phyloP scores from a whole-genome alignment of 2,329 filamentous ascomycete species.

The Fusarium sp. region DNA sequence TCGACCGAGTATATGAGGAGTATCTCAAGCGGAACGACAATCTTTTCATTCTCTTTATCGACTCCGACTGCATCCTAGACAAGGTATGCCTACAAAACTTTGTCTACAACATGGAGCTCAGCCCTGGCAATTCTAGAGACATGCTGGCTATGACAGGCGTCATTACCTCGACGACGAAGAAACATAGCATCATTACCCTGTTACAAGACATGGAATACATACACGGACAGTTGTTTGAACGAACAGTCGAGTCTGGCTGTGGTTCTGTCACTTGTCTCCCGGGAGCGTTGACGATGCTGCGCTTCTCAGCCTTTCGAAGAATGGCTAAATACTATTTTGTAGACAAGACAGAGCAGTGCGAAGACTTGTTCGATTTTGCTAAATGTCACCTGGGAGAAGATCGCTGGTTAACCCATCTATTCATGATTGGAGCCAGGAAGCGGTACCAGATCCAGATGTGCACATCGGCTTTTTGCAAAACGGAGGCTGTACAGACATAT shows the following conservation, averaged over 20 bases:
- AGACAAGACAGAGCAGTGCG: conserved; percentile 94
- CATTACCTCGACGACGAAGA: conserved; percentile 92
- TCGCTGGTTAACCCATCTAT: conserved; percentile 95
- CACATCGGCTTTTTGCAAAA: conserved; percentile 97
- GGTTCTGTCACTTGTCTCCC: conserved; percentile 95
- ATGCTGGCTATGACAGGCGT: conserved; percentile 99
- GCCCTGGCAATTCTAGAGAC: conserved; percentile 88
- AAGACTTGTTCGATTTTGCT: conserved; percentile 95
- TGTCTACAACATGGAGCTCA: conserved; percentile 98
- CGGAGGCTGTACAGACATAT: conserved; percentile 93
- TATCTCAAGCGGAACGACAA: conserved; percentile 92
- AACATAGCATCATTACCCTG: conserved; percentile 88
- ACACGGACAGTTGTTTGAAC: conserved; percentile 95
- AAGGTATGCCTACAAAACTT: conserved; percentile 94
- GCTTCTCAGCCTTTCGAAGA: conserved; percentile 93
- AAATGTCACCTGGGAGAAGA: conserved; percentile 97
- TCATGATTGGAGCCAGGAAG: conserved; percentile 97
- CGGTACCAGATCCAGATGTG: conserved; percentile 98
- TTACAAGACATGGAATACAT: conserved; percentile 99
- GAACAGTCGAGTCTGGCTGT: conserved; percentile 93
- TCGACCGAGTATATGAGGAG: conserved; percentile 89
- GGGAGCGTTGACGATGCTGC: conserved; percentile 93
- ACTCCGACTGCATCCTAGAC: conserved; percentile 96
- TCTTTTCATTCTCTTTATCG: conserved; percentile 95
- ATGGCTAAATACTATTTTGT: conserved; percentile 99